These are phyloP conservation scores for Curvularia sp. DNA, from an alignment of 2,329 filamentous ascomycete genomes.

Conservation along the genomic window DNA sequence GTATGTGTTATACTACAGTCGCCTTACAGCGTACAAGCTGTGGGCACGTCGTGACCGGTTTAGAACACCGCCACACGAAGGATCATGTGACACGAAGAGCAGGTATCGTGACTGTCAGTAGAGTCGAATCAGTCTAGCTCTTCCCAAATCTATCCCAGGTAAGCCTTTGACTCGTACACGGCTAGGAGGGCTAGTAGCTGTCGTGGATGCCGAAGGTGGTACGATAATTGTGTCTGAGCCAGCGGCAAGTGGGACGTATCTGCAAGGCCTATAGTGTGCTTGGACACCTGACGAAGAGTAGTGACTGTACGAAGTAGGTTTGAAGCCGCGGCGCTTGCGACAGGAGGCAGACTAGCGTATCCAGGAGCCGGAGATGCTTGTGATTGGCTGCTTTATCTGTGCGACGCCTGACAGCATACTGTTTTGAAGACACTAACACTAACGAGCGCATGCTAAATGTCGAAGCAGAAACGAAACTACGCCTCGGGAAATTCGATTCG, in stretches of 20 bases:
- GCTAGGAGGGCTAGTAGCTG: not conserved
- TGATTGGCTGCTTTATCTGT: conserved; percentile 9
- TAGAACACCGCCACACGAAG: conserved; percentile 11
- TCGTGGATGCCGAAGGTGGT: not conserved
- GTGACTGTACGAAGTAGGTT: not conserved
- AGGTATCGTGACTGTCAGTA: not conserved
- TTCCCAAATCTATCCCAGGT: not conserved
- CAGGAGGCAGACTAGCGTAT: conserved; percentile 10
- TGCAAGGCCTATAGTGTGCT: not conserved
- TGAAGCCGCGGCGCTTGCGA: conserved; percentile 7
- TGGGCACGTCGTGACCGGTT: conserved; percentile 2
- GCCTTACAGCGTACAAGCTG: conserved; percentile 12
- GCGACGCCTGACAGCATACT: conserved; percentile 4
- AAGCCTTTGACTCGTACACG: not conserved
- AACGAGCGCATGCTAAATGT: not conserved
- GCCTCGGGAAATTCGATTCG: not conserved
- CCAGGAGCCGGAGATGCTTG: not conserved
- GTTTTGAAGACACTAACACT: not conserved
- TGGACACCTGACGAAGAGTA: not conserved
- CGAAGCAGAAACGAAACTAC: not conserved
- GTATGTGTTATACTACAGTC: conserved; percentile 7
- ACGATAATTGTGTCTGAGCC: not conserved
- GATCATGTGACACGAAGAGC: not conserved
- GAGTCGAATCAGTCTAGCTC: conserved; percentile 1
- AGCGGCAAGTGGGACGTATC: not conserved